Evolutionary conservation across 305 asterid species (phyloP), one percentile per base, ranked within the genome.

Genomic region (Striga hermonthica): DNA sequence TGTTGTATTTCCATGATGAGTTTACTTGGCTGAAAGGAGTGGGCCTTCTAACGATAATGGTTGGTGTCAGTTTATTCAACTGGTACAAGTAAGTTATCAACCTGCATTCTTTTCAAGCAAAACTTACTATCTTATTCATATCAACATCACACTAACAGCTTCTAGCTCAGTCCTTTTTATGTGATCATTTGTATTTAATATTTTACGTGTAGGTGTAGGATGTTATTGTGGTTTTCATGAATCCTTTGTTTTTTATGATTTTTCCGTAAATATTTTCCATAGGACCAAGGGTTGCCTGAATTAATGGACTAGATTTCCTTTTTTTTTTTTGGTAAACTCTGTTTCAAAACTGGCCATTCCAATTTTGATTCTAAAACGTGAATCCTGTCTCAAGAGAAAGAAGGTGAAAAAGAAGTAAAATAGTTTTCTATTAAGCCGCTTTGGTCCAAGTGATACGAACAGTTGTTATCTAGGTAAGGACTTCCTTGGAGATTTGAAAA

Each of bases 81-180:
- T 90, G 89, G 98, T 92, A 90, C 96, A 92, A 92, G 98, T 92
- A 84, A 86, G 98, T 92, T 37, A 69, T 64, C 57, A 11, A 63
- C 9, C 57, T 52, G 61, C 70, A n/a, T 57, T 52, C 52, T 40
- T 28, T 49, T 16, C 6, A 35, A 41, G 13, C 60, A 62, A 60
- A 16, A 14, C 1, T 22, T 22, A 67, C 22, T 35, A 8, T 67
- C 50, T 64, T 56, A 12, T 37, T 45, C 60, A n/a, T 47, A 45
- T 44, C 34, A 9, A 8, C 62, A 50, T 40, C 62, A 50, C 63
- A 45, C 22, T 58, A 40, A 22, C 31, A 22, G 31, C 31, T 22
- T 22, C 6, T 59, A 13, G 16, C 16, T 49, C 13, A 41, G 57
- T 39, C 14, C 41, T 64, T 50, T 38, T 6, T 31, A 66, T 67